Conservation (phyloP, 768 basidiomycete species). For the Boletus vermiculosoides region DNA sequence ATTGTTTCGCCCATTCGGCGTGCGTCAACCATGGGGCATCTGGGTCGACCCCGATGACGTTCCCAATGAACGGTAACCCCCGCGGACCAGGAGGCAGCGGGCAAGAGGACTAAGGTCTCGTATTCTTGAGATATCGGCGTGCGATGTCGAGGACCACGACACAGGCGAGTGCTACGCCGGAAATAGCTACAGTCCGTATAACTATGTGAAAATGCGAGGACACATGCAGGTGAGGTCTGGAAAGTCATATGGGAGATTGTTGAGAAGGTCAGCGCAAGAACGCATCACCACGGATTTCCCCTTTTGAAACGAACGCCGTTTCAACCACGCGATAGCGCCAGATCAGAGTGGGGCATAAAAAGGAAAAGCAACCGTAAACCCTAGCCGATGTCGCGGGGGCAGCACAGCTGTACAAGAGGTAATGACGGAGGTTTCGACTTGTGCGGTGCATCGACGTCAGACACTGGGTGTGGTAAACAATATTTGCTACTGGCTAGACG, state of each 20-base stretch:
- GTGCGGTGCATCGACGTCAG: background rate
- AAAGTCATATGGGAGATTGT: background rate
- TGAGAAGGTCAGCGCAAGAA: background rate
- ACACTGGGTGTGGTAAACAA: background rate
- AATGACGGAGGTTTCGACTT: no score
- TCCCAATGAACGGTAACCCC: conserved; percentile 39
- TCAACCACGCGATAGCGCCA: background rate
- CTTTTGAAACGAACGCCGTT: background rate
- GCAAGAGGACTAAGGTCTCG: background rate
- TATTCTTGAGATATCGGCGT: conserved; percentile 5
- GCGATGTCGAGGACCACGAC: conserved; percentile 11
- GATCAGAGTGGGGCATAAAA: background rate
- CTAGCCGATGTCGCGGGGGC: background rate
- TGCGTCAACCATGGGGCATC: conserved; percentile 37
- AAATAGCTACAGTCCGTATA: conserved; percentile 11
- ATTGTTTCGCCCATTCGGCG: conserved; percentile 37
- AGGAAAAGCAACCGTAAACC: background rate
- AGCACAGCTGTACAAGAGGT: no score
- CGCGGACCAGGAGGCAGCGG: conserved; percentile 40
- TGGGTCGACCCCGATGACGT: conserved; percentile 33
- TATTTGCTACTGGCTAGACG: background rate
- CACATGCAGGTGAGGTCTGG: background rate
- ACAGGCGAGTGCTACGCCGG: conserved; percentile 1
- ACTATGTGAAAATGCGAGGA: background rate
- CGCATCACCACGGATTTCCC: background rate